Conservation (phyloP, 2,329 filamentous ascomycete genomes). For the Gnomoniopsis sp. region DNA sequence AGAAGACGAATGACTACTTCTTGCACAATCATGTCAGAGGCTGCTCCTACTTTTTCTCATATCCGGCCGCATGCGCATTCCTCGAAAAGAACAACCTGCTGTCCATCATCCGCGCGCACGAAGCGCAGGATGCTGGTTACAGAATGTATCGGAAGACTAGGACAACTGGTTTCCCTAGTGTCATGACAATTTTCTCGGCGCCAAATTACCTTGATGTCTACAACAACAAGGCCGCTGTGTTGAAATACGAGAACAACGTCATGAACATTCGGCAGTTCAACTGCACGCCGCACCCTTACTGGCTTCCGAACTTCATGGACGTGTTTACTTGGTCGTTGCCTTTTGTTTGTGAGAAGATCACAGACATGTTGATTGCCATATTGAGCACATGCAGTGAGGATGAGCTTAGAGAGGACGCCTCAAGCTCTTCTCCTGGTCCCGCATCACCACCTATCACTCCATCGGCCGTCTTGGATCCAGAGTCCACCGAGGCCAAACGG, state of each 20-base stretch:
- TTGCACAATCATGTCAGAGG: slow-evolving; percentile 97
- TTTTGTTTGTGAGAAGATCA: slow-evolving; percentile 98
- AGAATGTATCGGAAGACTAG: slow-evolving; percentile 99
- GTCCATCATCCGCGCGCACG: slow-evolving; percentile 94
- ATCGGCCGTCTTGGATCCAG: slow-evolving; percentile 57
- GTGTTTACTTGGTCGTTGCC: slow-evolving; percentile 99
- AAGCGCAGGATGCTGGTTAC: slow-evolving; percentile 97
- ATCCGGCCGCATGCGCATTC: slow-evolving; percentile 94
- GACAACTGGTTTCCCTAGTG: slow-evolving; percentile 96
- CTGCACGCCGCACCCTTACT: slow-evolving; percentile 98
- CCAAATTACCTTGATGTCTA: slow-evolving; percentile 99
- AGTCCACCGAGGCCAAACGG: slow-evolving; percentile 90
- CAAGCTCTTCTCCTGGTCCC: slow-evolving; percentile 66
- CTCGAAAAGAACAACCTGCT: slow-evolving; percentile 98
- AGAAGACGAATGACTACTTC: slow-evolving; percentile 97
- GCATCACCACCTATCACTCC: slow-evolving; percentile 66
- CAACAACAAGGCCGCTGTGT: slow-evolving; percentile 98
- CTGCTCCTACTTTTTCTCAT: slow-evolving; percentile 99
- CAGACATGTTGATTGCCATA: slow-evolving; percentile 98
- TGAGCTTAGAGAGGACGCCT: slow-evolving; percentile 85
- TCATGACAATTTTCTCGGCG: slow-evolving; percentile 99
- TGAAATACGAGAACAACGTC: slow-evolving; percentile 99
- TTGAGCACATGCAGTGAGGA: slow-evolving; percentile 99
- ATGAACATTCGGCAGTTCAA: slow-evolving; percentile 99
- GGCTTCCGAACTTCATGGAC: slow-evolving; percentile 99